Evolutionary conservation across 2,329 filamentous ascomycete genomes (phyloP).

Genomic region (Orbilia ellipsospora): DNA sequence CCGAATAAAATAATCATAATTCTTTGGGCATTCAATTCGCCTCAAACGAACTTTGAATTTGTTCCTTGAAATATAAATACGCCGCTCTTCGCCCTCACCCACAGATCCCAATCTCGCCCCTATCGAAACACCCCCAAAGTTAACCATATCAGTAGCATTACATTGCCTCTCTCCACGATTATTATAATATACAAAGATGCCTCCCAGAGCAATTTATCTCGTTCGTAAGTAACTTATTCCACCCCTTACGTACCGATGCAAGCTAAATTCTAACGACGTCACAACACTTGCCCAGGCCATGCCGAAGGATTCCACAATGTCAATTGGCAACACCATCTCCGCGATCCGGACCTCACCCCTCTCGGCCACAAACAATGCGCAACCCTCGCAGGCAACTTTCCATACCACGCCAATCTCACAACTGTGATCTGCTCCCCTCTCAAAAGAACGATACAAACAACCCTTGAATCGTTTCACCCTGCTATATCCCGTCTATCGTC

Average conservation of each 20-base stretch:
- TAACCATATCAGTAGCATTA: too few relatives aligned
- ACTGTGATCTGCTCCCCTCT: constrained; percentile 61
- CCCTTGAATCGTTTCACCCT: constrained; percentile 59
- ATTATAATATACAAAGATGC: constrained; percentile 14
- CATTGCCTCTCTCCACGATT: neutral
- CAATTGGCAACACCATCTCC: constrained; percentile 53
- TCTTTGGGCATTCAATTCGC: neutral
- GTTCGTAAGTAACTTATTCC: constrained; percentile 34
- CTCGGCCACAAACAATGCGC: constrained; percentile 57
- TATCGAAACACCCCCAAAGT: too few relatives aligned
- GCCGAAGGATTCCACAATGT: constrained; percentile 58
- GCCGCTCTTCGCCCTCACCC: neutral
- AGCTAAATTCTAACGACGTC: neutral
- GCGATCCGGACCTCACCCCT: constrained; percentile 57
- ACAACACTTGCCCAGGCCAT: constrained; percentile 38
- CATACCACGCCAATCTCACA: constrained; percentile 54
- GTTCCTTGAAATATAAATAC: neutral
- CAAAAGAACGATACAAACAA: constrained; percentile 61
- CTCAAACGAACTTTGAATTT: too few relatives aligned
- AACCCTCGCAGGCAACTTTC: constrained; percentile 52
- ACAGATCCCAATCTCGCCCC: neutral
- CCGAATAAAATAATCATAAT: neutral
- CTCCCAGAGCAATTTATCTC: constrained; percentile 36
- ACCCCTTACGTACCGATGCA: neutral
- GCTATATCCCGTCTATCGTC: constrained; percentile 55